Base-by-base conservation (phyloP, 495 filamentous ascomycete genomes). In the Aspergillus bridgeri region DNA sequence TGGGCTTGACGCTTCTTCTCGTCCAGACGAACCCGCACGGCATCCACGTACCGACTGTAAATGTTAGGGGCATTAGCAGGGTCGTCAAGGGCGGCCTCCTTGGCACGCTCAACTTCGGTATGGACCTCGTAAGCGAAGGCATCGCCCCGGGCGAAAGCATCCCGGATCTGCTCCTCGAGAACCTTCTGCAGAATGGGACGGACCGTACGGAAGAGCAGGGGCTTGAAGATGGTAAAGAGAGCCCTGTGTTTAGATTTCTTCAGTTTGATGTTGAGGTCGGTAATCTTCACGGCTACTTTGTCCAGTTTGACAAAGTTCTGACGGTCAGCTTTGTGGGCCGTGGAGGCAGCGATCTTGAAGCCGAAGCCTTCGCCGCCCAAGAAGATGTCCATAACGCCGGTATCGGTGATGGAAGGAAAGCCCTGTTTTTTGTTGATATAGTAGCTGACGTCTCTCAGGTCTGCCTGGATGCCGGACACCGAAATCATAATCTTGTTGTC, bases 341-440 rank as follows among this genome's bases (percentile, higher is more conserved):
- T 92, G 42, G 92, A 88, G 64, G 97, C 82, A 63, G 89, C 90
- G 64, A 98, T 84, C 71, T 92, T 93, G 84, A 98, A 96, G 65
- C 84, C 86, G 72, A 98, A 87, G 42, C 94, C 94, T 24, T 86
- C 81, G 50, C 95, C 94, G 38, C 87, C 90, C 48, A 98, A 82
- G 74, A 90, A 86, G 68, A 98, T 87, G 66, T 98, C 91, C 78
- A 90, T 89, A 25, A 98, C 75, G 74, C 94, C 94, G 3, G 82
- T 88, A 65, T 98, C 94, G 48, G 84, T 92, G 69, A 98, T 79
- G 13, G 89, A 83, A 3, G 93, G 95, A 79, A 97, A 97, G 45
- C 95, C 95, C 68, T 95, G 79, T 81, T 98, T 98, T 75, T 87
- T 89, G 74, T 95, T 92, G 78, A 98, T 81, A 71, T 96, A 93